Base-by-base conservation (phyloP, 164 flowering plant genomes). In the Chimonanthus salicifolius region DNA sequence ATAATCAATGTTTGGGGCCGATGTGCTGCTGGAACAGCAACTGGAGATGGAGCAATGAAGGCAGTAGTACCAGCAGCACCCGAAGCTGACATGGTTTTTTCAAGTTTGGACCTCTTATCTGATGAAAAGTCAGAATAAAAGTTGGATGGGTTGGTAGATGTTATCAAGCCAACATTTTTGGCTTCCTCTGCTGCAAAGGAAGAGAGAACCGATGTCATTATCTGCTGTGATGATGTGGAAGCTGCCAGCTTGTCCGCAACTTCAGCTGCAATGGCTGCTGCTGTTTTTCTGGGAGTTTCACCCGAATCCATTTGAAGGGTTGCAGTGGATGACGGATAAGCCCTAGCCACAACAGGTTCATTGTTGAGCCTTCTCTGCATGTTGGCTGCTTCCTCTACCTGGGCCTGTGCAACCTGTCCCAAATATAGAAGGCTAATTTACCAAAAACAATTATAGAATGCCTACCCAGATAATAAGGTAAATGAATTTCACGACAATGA, bases 181-280 rank as follows among this genome's bases (percentile, higher is more conserved):
- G 96, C 93, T 79, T 84, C 96, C 86, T 93, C 85, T 20, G 97
- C 97, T 6, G 98, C 99, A 78, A 95, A 93, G 71, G 90, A 80
- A 4, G 96, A 93, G 13, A 95, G 96, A 72, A 95, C 98, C 4
- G 97, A 90, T 48, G 87, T 77, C 98, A 93, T 93, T 47, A 95
- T 95, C 77, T 85, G 77, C 74, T 88, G 94, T 45, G 99, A 95
- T 8, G 92, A 91, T 74, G 83, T 85, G 49, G 98, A 95, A 45
- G 99, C 97, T 58, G 98, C 82, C 50, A 95, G 92, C 85, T 82
- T 95, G 79, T 93, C 99, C 16, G 97, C 98, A 77, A 94, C 97
- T 83, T 82, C 90, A 47, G 98, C 98, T 58, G 98, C 99, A 79
- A 92, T 85, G 68, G 89, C 86, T 70, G 98, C 91, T 67, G 99